Evolutionary conservation across 306 rosid species (phyloP), one percentile per base, ranked within the genome.

Genomic region (Acmispon strigosus): DNA sequence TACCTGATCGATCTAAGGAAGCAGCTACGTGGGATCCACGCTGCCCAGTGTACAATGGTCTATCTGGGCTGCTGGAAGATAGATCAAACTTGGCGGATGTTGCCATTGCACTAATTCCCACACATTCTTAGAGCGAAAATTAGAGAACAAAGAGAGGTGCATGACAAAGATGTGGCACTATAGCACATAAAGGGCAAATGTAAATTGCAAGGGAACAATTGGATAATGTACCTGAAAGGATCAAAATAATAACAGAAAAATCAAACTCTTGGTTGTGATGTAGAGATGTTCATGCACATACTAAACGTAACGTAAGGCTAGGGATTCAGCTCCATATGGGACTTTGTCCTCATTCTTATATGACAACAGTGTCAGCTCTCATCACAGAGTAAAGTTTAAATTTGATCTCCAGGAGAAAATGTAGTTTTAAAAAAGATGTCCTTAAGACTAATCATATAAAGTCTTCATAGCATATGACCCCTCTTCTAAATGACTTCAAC

Each of bases 11-110:
- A 47, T 92, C 97, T 81, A 89, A 67, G 76, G 83, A 69, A 75
- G 85, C 64, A 76, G 88, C 86, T 80, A 89, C 70, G 96, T 89
- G 90, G 90, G 96, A 86, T 81, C 96, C 96, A 63, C 90, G 93
- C 86, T 85, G 93, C 83, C 90, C 96, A 79, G 80, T 54, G 81
- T 87, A 86, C 69, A 84, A 72, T 70, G 87, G 88, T 87, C 97
- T 87, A 70, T 91, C 97, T 8, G 91, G 90, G 87, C 94, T 89
- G 80, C 81, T 72, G 67, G 93, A 88, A 36, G 97, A 84, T 78
- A 84, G 69, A 71, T 89, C 96, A 82, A 84, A 89, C 86, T 89
- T 91, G 87, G 91, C 79, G 78, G 96, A 79, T 59, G 88, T 83
- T 76, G 95, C 91, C 97, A 91, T 89, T 81, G 84, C 79, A 84